Conservation (phyloP, 306 rosid species). For the Phaseolus lunatus region DNA sequence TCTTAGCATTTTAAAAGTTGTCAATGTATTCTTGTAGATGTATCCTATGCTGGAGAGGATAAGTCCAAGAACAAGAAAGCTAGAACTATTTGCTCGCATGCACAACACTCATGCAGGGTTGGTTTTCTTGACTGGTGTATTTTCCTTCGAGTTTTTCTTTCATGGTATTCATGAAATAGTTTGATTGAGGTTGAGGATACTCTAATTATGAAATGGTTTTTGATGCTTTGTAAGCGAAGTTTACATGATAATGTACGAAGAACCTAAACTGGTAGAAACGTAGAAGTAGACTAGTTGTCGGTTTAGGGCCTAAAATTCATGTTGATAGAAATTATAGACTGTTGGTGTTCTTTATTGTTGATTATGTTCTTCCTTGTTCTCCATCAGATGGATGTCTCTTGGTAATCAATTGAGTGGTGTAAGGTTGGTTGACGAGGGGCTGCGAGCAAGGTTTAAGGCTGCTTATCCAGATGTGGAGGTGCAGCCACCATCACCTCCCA, state of each 20-base stretch:
- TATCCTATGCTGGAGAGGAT: constrained; percentile 96
- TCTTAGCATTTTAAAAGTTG: constrained; percentile 18
- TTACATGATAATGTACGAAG: constrained; percentile 14
- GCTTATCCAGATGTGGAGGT: constrained; percentile 98
- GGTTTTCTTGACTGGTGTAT: constrained; percentile 43
- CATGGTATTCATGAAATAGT: constrained; percentile 17
- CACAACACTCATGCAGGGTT: constrained; percentile 99
- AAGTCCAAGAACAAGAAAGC: constrained; percentile 98
- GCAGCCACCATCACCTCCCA: constrained; percentile 89
- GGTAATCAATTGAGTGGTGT: constrained; percentile 95
- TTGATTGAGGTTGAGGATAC: background rate
- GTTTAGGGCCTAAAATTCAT: constrained; percentile 17
- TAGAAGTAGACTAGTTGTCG: constrained; percentile 16
- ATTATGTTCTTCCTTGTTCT: constrained; percentile 33
- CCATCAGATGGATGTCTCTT: constrained; percentile 94
- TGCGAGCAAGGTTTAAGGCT: constrained; percentile 96
- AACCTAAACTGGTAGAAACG: background rate
- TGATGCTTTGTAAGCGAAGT: constrained; percentile 23
- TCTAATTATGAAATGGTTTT: constrained; percentile 17
- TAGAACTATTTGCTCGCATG: constrained; percentile 98
- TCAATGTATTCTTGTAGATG: constrained; percentile 66
- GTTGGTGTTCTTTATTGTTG: constrained; percentile 3
- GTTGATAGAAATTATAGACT: background rate
- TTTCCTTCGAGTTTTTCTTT: constrained; percentile 8
- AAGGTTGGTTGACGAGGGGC: constrained; percentile 92